These are phyloP conservation scores for Claviceps fusiformis DNA, from an alignment of 2,329 filamentous ascomycete species.

Conservation along the genomic window DNA sequence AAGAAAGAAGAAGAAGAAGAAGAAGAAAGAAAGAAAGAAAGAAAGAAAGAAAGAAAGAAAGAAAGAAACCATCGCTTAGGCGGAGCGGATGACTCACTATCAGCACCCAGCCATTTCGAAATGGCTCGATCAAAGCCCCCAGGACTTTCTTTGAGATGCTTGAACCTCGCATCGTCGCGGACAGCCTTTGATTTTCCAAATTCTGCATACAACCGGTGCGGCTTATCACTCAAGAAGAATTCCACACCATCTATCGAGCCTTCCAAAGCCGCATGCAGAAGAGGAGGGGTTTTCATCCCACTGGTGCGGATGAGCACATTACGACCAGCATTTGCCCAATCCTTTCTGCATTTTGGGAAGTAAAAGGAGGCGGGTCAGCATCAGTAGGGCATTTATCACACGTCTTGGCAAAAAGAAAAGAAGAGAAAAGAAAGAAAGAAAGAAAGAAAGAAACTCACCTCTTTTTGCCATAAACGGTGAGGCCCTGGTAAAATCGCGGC, in stretches of 20 bases:
- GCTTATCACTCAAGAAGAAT: slow-evolving; percentile 64
- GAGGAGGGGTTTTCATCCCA: slow-evolving; percentile 38
- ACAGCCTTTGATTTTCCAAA: slow-evolving; percentile 49
- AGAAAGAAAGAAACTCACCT: slow-evolving; percentile 17
- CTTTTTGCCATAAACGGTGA: slow-evolving; percentile 65
- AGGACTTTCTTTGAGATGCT: slow-evolving; percentile 43
- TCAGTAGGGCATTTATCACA: not conserved
- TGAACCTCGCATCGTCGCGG: slow-evolving; percentile 46
- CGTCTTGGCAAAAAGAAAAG: not conserved
- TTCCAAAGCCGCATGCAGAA: slow-evolving; percentile 41
- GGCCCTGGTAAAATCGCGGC: slow-evolving; percentile 61
- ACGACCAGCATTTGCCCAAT: slow-evolving; percentile 58
- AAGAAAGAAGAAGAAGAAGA: slow-evolving; percentile 5
- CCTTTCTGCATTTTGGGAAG: slow-evolving; percentile 25
- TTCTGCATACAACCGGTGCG: slow-evolving; percentile 52
- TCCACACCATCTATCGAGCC: slow-evolving; percentile 56
- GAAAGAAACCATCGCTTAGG: not conserved
- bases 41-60: not conserved
- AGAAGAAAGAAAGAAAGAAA: too few species aligned
- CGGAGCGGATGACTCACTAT: slow-evolving; percentile 32
- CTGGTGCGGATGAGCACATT: slow-evolving; percentile 24
- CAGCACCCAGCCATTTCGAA: slow-evolving; percentile 44
- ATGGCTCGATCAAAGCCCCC: slow-evolving; percentile 53
- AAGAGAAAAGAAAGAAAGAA: too few species aligned
- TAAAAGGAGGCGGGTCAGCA: not conserved